These are phyloP conservation scores for Protomyces gravidus DNA, from an alignment of 1,139 yeast genomes.

Conservation along the genomic window DNA sequence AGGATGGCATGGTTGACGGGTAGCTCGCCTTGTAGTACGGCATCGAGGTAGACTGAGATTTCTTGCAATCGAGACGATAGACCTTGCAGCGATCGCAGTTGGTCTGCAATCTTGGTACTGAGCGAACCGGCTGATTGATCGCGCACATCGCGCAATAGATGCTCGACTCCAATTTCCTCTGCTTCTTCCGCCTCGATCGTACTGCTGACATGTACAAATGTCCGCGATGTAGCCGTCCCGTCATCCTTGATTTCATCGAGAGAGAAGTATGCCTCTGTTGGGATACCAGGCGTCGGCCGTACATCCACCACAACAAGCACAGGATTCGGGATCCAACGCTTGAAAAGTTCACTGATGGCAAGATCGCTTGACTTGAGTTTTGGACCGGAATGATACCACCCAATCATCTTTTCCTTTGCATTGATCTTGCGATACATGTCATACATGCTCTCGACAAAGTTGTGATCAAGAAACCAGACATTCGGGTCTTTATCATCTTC, in stretches of 20 bases:
- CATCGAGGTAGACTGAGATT: slow-evolving; percentile 72
- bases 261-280: slow-evolving; percentile 92
- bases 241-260: slow-evolving; percentile 91
- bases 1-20: slow-evolving; percentile 88
- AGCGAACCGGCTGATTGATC: slow-evolving; percentile 96
- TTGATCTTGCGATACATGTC: slow-evolving; percentile 97
- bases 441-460: slow-evolving; percentile 91
- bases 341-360: slow-evolving; percentile 84
- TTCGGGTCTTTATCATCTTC: slow-evolving; percentile 88
- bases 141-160: slow-evolving; percentile 83
- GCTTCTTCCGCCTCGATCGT: slow-evolving; percentile 97
- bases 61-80: slow-evolving; percentile 74
- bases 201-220: slow-evolving; percentile 90
- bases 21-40: slow-evolving; percentile 63
- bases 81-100: slow-evolving; percentile 81
- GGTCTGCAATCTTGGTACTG: slow-evolving; percentile 80
- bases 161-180: slow-evolving; percentile 98
- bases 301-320: slow-evolving; percentile 87
- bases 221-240: slow-evolving; percentile 89
- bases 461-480: slow-evolving; percentile 98
- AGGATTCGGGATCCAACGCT: slow-evolving; percentile 77
- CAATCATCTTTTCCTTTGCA: slow-evolving; percentile 91
- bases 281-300: slow-evolving; percentile 77
- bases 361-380: slow-evolving; percentile 82
- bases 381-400: slow-evolving; percentile 99